phyloP scores from a whole-genome alignment of 2,329 filamentous ascomycete genomes.

The Chaetomiaceae sp. region DNA sequence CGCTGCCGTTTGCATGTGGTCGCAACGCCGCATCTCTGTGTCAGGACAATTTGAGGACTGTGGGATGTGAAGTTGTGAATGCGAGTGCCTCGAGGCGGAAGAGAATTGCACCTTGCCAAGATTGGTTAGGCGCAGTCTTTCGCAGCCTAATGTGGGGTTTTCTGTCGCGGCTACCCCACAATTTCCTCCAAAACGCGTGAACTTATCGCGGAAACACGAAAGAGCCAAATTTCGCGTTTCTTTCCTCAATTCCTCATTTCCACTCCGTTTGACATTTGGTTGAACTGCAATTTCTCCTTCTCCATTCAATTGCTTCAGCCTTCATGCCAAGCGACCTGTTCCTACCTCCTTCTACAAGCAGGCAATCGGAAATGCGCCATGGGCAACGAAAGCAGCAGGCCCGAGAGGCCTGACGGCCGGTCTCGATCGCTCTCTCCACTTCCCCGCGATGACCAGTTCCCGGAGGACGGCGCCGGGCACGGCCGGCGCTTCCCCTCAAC shows the following conservation, averaged over 20 bases:
- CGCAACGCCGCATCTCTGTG: too few relatives aligned
- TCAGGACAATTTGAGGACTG: too few relatives aligned
- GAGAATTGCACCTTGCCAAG: too few relatives aligned
- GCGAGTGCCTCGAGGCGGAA: too few relatives aligned
- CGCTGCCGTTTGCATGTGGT: too few relatives aligned
- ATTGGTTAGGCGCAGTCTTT: too few relatives aligned
- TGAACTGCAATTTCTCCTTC: neutral
- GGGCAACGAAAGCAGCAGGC: conserved; percentile 15
- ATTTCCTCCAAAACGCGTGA: neutral
- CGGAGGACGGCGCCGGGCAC: neutral
- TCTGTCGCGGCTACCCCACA: too few relatives aligned
- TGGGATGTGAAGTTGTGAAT: too few relatives aligned
- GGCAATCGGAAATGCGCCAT: conserved; percentile 2
- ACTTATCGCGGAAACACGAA: neutral
- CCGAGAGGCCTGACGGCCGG: conserved; percentile 2
- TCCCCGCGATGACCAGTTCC: conserved; percentile 9
- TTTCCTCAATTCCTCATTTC: neutral
- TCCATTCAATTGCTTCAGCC: neutral
- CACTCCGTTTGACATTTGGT: neutral
- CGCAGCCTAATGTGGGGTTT: too few relatives aligned
- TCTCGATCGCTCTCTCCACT: conserved; percentile 17
- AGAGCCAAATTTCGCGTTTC: conserved; percentile 10
- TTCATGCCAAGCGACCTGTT: neutral
- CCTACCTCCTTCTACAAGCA: neutral
- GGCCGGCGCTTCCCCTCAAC: conserved; percentile 1